Conservation (phyloP, 2,329 filamentous ascomycete genomes). For the Dactylonectria macrodidyma region DNA sequence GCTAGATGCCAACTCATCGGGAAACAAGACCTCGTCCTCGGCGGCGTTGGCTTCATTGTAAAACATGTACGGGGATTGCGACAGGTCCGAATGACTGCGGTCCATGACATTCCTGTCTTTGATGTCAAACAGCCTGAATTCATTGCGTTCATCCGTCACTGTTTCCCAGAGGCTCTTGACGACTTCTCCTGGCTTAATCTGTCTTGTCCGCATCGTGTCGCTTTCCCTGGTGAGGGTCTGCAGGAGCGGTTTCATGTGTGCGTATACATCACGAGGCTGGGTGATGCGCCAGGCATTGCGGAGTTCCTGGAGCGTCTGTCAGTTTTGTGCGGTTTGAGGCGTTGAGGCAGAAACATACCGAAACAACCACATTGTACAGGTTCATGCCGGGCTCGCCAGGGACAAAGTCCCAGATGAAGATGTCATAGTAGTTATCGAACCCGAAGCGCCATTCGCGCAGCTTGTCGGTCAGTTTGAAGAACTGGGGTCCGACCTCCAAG, state of each 20-base stretch:
- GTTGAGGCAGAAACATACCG: conserved; percentile 18
- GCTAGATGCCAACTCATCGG: conserved; percentile 37
- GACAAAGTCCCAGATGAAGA: conserved; percentile 49
- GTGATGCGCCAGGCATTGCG: conserved; percentile 46
- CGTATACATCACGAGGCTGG: conserved; percentile 40
- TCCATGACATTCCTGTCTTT: conserved; percentile 16
- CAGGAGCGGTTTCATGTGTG: conserved; percentile 43
- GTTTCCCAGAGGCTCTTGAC: conserved; percentile 44
- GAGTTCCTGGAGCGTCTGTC: conserved; percentile 40
- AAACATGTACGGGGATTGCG: conserved; percentile 40
- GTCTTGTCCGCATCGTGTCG: conserved; percentile 43
- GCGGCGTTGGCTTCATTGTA: conserved; percentile 44
- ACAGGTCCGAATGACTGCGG: conserved; percentile 17
- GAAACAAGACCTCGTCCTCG: conserved; percentile 47
- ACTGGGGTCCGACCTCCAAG: conserved; percentile 43
- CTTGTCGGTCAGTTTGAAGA: conserved; percentile 43
- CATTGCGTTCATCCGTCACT: conserved; percentile 34
- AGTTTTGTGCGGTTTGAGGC: background rate
- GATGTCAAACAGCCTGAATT: conserved; percentile 36
- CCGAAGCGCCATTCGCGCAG: conserved; percentile 47
- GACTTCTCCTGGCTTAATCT: conserved; percentile 44
- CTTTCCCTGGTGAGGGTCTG: conserved; percentile 40
- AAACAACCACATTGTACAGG: conserved; percentile 40
- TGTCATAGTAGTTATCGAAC: conserved; percentile 49
- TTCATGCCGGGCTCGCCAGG: conserved; percentile 34